Evolutionary conservation across 208 protist species (phyloP).

Genomic region (Trypanosomatidae sp.): DNA sequence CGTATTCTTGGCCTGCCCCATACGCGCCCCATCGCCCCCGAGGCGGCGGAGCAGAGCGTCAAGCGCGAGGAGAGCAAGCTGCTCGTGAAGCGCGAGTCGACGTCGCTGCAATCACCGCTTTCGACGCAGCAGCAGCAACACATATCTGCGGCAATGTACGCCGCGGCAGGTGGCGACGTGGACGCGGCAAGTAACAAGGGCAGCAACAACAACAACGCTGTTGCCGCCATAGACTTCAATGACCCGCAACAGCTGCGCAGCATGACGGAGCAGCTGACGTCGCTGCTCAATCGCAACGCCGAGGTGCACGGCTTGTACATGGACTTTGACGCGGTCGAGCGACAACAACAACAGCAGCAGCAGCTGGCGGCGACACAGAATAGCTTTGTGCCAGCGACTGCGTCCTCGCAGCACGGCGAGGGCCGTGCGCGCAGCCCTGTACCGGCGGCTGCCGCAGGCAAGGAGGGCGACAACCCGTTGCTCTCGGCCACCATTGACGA

Average conservation of each 20-base stretch:
- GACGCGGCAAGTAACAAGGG: not conserved
- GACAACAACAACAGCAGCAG: too few relatives aligned
- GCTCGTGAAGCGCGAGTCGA: slow-evolving; percentile 35
- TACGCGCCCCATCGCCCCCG: slow-evolving; percentile 51
- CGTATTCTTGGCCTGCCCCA: slow-evolving; percentile 68
- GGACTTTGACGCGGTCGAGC: slow-evolving; percentile 61
- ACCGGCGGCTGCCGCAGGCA: not conserved
- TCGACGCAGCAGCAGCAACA: not conserved
- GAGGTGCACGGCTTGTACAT: slow-evolving; percentile 46
- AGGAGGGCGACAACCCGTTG: slow-evolving; percentile 4
- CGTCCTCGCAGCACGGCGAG: not conserved
- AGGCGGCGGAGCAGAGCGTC: slow-evolving; percentile 43
- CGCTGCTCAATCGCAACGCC: slow-evolving; percentile 39
- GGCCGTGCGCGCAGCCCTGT: not conserved
- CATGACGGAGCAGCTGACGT: slow-evolving; percentile 33
- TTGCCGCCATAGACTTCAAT: slow-evolving; percentile 4
- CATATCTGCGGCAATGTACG: not conserved
- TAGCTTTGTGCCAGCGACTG: not conserved
- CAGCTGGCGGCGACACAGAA: not conserved
- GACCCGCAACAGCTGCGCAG: slow-evolving; percentile 20
- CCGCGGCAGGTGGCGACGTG: not conserved
- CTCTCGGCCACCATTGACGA: slow-evolving; percentile 7
- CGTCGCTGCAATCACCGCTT: not conserved
- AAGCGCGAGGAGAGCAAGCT: slow-evolving; percentile 62
- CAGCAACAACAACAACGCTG: not conserved